Evolutionary conservation across 73 alveolate species (phyloP).

Genomic region (Chromera velia): DNA sequence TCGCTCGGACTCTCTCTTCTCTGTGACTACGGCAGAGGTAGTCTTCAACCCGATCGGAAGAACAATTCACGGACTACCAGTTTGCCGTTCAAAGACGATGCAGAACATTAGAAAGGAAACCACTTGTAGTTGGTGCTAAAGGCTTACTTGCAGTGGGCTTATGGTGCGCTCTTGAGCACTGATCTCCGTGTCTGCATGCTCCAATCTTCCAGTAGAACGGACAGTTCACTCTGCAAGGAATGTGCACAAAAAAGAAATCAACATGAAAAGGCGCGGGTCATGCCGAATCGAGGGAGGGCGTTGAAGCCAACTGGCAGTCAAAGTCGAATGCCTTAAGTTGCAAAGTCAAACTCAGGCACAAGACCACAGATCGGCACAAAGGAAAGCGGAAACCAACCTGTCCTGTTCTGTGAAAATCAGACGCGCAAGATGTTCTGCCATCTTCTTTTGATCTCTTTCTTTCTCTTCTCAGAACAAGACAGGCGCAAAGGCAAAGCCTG

Average conservation of each 20-base stretch:
- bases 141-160: slow-evolving; percentile 61
- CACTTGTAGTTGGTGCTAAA: slow-evolving; percentile 3
- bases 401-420: not conserved
- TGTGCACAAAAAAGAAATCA: slow-evolving; percentile 60
- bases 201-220: slow-evolving; percentile 98
- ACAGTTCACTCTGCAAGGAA: slow-evolving; percentile 97
- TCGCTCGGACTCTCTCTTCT: too few species aligned
- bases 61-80: too few species aligned
- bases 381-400: not conserved
- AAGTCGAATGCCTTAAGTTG: too few species aligned
- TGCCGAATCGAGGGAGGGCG: not conserved
- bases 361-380: not conserved
- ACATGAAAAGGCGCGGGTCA: not conserved
- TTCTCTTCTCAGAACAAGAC: not conserved
- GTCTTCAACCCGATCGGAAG: too few species aligned
- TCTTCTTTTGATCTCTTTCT: not conserved
- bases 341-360: not conserved
- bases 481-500: too few species aligned
- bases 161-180: slow-evolving; percentile 90
- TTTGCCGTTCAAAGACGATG: not conserved
- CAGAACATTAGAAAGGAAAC: not conserved
- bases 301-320: too few species aligned
- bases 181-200: slow-evolving; percentile 99
- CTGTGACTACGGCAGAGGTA: too few species aligned
- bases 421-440: not conserved